Conservation (phyloP, 2,329 filamentous ascomycete species). For the Paecilomyces niveus region DNA sequence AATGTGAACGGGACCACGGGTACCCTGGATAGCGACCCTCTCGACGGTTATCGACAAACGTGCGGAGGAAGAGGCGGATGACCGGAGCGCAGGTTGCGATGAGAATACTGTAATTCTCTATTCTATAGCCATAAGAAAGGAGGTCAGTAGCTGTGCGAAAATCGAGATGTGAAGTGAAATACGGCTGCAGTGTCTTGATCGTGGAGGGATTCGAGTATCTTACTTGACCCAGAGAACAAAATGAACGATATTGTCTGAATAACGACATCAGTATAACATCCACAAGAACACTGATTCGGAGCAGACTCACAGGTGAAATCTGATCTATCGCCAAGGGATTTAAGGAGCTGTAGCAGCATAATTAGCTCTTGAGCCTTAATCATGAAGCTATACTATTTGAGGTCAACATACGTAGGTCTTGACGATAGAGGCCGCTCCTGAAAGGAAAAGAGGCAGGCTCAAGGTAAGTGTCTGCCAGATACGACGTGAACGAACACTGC, state of each 20-base stretch:
- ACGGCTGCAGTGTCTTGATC: not conserved
- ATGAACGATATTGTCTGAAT: slow-evolving; percentile 23
- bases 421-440: slow-evolving; percentile 27
- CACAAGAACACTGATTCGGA: too few species aligned
- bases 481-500: slow-evolving; percentile 21
- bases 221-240: slow-evolving; percentile 33
- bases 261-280: not conserved
- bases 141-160: slow-evolving; percentile 1
- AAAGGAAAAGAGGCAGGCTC: slow-evolving; percentile 27
- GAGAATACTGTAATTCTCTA: slow-evolving; percentile 32
- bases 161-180: too few species aligned
- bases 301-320: slow-evolving; percentile 23
- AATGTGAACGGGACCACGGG: slow-evolving; percentile 13
- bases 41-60: slow-evolving; percentile 18
- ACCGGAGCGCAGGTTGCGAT: slow-evolving; percentile 28
- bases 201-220: not conserved
- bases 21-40: slow-evolving; percentile 14
- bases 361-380: not conserved
- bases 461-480: slow-evolving; percentile 30
- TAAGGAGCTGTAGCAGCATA: slow-evolving; percentile 19
- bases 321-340: slow-evolving; percentile 23
- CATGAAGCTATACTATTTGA: not conserved
- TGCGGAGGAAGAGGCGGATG: slow-evolving; percentile 24
- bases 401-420: slow-evolving; percentile 24
- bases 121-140: slow-evolving; percentile 11